Conservation (phyloP, 139 green algal genomes). For the Haematococcus sp. region DNA sequence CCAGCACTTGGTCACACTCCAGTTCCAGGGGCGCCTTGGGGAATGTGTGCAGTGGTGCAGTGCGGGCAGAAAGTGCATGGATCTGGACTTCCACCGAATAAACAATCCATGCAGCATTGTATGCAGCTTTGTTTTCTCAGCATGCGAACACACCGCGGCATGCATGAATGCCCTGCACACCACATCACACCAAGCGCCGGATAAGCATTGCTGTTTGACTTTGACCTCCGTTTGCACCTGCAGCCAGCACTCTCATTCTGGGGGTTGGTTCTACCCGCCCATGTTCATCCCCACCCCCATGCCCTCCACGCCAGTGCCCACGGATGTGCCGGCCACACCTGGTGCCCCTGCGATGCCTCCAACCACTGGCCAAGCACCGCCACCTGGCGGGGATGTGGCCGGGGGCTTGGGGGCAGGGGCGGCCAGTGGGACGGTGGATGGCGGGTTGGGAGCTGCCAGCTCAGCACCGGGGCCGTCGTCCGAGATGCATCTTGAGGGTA, state of each 20-base stretch:
- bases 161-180: no score
- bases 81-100: no score
- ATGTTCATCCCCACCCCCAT: conserved; percentile 40
- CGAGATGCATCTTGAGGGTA: no score
- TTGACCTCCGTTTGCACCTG: no score
- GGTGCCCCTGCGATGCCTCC: background rate
- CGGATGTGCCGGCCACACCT: background rate
- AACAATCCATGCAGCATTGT: no score
- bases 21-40: background rate
- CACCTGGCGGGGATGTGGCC: conserved; percentile 17
- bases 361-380: conserved; percentile 23
- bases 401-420: background rate
- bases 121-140: no score
- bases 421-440: background rate
- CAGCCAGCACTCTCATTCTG: conserved; percentile 50
- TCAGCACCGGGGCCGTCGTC: no score
- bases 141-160: no score
- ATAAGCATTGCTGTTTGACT: no score
- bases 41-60: no score
- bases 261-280: conserved; percentile 28
- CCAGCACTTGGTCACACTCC: background rate
- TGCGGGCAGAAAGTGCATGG: no score
- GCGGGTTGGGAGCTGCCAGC: background rate
- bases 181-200: no score
- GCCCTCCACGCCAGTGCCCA: conserved; percentile 7